A percentile compares a stretch with the other conserved stretches of the same genome.
Evolutionary conservation across 2,329 filamentous ascomycete genomes (phyloP).

Genomic region (Clarireedia hainanense): DNA sequence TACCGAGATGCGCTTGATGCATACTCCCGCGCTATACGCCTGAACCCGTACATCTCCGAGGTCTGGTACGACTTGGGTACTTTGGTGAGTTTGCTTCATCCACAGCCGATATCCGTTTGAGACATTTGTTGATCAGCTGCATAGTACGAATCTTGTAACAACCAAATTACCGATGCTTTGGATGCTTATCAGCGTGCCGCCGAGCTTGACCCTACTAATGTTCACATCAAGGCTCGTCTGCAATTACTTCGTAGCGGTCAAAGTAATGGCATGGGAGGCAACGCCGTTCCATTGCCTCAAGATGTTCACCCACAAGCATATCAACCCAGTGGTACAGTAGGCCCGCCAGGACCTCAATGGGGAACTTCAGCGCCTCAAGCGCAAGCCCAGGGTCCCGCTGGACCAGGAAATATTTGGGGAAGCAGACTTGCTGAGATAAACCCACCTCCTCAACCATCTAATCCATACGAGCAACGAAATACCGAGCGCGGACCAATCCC

Average conservation of each 20-base stretch:
- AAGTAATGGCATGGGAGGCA: conserved; percentile 60
- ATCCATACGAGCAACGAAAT: conserved; percentile 77
- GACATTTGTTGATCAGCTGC: conserved; percentile 16
- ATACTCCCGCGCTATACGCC: conserved; percentile 89
- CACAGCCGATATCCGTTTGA: conserved; percentile 17
- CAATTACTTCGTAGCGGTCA: conserved; percentile 80
- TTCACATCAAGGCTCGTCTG: conserved; percentile 91
- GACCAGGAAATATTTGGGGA: conserved; percentile 43
- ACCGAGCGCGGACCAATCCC: conserved; percentile 60
- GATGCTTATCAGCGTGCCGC: conserved; percentile 93
- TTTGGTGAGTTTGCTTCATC: conserved; percentile 55
- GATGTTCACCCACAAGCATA: conserved; percentile 96
- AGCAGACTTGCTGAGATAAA: conserved; percentile 73
- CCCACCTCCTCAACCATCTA: conserved; percentile 64
- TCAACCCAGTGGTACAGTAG: conserved; percentile 72
- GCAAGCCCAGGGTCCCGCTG: conserved; percentile 39
- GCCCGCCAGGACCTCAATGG: conserved; percentile 84
- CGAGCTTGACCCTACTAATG: conserved; percentile 86
- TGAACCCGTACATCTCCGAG: conserved; percentile 97
- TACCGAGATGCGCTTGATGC: conserved; percentile 96
- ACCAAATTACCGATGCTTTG: conserved; percentile 91
- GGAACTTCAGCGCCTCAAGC: conserved; percentile 66
- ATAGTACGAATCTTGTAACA: conserved; percentile 97
- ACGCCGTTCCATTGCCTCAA: conserved; percentile 77
- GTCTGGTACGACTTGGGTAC: conserved; percentile 99